A percentile compares a stretch with the other conserved stretches of the same genome.
Evolutionary conservation across 164 flowering plant genomes (phyloP).

Genomic region (Paratinospora sagittata): DNA sequence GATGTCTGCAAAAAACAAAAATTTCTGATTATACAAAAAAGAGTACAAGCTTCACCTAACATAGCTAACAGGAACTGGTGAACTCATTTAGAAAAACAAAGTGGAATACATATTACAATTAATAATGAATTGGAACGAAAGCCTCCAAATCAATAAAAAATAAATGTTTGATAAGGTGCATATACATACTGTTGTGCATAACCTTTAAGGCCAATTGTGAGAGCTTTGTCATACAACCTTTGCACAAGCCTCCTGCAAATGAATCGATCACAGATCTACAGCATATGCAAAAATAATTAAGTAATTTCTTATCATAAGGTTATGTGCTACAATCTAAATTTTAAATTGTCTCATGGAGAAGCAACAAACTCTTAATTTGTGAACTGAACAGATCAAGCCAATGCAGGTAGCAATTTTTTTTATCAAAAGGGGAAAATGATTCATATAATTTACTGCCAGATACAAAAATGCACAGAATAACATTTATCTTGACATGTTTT

Average conservation of each 20-base stretch:
- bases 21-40: background rate
- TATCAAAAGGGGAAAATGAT: background rate
- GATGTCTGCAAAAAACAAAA: slow-evolving; percentile 50
- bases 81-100: background rate
- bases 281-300: slow-evolving; percentile 4
- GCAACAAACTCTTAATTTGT: background rate
- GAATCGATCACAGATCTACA: slow-evolving; percentile 87
- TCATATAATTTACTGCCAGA: background rate
- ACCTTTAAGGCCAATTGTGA: slow-evolving; percentile 77
- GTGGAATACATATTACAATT: background rate
- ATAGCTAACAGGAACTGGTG: background rate
- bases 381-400: background rate
- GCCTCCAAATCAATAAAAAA: slow-evolving; percentile 4
- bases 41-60: background rate
- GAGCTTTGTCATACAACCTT: slow-evolving; percentile 72
- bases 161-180: slow-evolving; percentile 7
- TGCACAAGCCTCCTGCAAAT: slow-evolving; percentile 68
- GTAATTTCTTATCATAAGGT: slow-evolving; percentile 5
- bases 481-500: too few relatives aligned
- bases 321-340: background rate
- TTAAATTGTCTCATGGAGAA: background rate
- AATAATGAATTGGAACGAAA: background rate
- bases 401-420: background rate
- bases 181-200: slow-evolving; percentile 81
- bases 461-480: background rate